Base-by-base conservation (phyloP, 2,329 filamentous ascomycete genomes). In the Fusarium aywerte region DNA sequence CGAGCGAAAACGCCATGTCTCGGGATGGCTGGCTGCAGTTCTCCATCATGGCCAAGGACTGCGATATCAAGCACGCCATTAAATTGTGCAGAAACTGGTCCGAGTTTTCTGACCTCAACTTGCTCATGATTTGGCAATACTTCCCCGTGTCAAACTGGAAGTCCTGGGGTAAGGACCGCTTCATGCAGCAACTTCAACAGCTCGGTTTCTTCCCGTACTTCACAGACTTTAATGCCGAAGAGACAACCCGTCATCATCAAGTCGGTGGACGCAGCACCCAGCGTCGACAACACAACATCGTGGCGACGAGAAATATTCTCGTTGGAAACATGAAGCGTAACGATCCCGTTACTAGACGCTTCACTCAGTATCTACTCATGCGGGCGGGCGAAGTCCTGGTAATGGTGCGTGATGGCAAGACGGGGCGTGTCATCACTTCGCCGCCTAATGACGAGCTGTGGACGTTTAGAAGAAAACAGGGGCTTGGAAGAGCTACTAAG, bases 11-110 rank as follows among this genome's bases (percentile, higher is more conserved):
- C 6, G 68, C 74, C 4, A 76, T 76, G 74, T 73, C 73, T 3
- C 63, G 74, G 49, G 74, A 75, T n/a, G 72, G 74, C 4, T 76
- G 74, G 74, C 63, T 76, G 6, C 73, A 76, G n/a, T 76, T 75
- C 45, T 74, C 71, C 4, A 58, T 74, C 45, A 69, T 76, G 39
- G 73, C 73, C 3, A 76, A 75, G 21, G 74, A 74, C 18, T 76
- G 74, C 13, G 58, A 72, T 10, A 49, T 76, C 4, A 68, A 74
- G 18, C 62, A 76, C 29, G 72, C 74, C 4, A 67, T 75, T 32
- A 67, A 71, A 33, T 67, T 76, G 1, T 76, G 74, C 53, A 72
- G 74, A 18, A 76, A 76, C 57, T 76, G 73, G 74, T 36, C 49
- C 16, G 73, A 76, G n/a, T 75, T 76, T 23, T 68, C 70, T 0